These are phyloP conservation scores for Bacterosira constricta DNA, from an alignment of 108 stramenopile species.

Conservation along the genomic window DNA sequence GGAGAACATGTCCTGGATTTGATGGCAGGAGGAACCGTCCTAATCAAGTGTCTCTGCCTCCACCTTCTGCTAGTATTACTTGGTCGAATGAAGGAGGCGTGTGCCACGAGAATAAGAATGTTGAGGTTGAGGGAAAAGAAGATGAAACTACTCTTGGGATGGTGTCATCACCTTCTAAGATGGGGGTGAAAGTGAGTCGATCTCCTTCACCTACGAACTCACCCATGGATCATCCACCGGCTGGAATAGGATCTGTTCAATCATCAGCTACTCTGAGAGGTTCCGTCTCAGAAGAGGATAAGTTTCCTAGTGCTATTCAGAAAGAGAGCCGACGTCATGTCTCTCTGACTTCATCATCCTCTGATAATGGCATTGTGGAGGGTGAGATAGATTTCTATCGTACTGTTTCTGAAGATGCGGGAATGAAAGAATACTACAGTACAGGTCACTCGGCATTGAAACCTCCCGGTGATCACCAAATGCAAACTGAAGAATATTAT, in stretches of 20 bases:
- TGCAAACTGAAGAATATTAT: not conserved
- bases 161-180: not conserved
- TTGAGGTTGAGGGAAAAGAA: not conserved
- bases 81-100: slow-evolving; percentile 10
- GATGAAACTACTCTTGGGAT: not conserved
- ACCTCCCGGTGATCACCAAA: not conserved
- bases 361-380: not conserved
- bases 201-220: slow-evolving; percentile 32
- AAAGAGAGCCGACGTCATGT: not conserved
- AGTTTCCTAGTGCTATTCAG: not conserved
- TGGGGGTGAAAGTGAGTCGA: slow-evolving; percentile 32
- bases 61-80: not conserved
- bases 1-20: slow-evolving; percentile 84
- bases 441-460: not conserved
- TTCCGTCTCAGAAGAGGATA: slow-evolving; percentile 27
- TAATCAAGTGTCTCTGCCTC: not conserved
- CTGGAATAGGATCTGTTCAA: slow-evolving; percentile 23
- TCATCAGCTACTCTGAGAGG: slow-evolving; percentile 1
- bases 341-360: not conserved
- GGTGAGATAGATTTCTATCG: not conserved
- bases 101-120: not conserved
- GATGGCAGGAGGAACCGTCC: slow-evolving; percentile 80
- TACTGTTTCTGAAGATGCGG: not conserved
- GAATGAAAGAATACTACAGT: not conserved
- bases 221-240: slow-evolving; percentile 4